phyloP scores from a whole-genome alignment of 306 rosid genomes.

The Glycine soja region DNA sequence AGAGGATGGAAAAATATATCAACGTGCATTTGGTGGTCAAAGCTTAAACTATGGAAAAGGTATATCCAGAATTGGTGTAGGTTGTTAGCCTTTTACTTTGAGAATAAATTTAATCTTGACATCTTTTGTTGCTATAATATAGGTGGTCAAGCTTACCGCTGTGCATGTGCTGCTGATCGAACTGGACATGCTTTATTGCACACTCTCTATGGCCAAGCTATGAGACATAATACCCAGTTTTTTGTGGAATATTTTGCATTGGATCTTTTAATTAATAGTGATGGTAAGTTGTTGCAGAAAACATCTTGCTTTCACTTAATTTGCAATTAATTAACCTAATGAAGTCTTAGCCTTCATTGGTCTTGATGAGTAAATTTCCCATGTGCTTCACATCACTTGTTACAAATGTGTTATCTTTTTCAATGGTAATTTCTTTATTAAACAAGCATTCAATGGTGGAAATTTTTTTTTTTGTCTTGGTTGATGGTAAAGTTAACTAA shows the following conservation, averaged over 20 bases:
- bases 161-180: conserved; percentile 98
- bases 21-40: conserved; percentile 98
- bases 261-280: conserved; percentile 81
- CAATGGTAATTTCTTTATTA: background rate
- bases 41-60: conserved; percentile 93
- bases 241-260: conserved; percentile 91
- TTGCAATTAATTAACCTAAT: conserved; percentile 17
- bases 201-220: conserved; percentile 90
- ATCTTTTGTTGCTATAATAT: conserved; percentile 46
- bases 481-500: conserved; percentile 17
- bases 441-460: background rate
- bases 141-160: conserved; percentile 96
- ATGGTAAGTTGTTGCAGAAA: conserved; percentile 61
- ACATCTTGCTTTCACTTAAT: conserved; percentile 16
- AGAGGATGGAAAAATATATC: conserved; percentile 88
- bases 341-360: background rate
- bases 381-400: conserved; percentile 1
- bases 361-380: background rate
- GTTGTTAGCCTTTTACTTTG: conserved; percentile 6
- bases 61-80: conserved; percentile 39
- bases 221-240: conserved; percentile 90
- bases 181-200: conserved; percentile 93
- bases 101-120: conserved; percentile 37
- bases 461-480: background rate
- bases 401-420: conserved; percentile 34